Base-by-base conservation (phyloP, 2,329 filamentous ascomycete species). In the Sarocladium strictum region DNA sequence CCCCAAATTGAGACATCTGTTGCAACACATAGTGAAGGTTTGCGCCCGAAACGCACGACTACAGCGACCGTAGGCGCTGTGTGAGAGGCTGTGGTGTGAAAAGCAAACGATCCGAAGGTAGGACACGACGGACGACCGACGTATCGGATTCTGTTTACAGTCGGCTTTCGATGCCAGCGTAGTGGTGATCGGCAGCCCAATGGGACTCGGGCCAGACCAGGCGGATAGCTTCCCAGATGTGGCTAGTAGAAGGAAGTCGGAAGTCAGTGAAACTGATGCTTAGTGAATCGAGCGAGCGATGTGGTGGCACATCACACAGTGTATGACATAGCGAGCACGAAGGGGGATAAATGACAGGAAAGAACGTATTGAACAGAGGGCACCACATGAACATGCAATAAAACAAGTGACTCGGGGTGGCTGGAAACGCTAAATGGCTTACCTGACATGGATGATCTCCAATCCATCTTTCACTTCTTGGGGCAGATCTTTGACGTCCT, bases 151-250 rank as follows among this genome's bases (percentile, higher is more conserved):
- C 11, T n/a, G 29, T 61, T 76, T 78, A 96, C 71, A 97, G 73
- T 61, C 89, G 83, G 69, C 88, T 92, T 72, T 96, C 90, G 57
- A 94, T 76, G 45, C 83, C 80, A 56, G 84, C 79, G 69, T 84
- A 78, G 55, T 73, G 81, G 62, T 84, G 80, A 64, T 90, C 84
- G 57, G 86, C 85, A 19, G 90, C 88, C 88, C 91, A 96, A 62
- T 87, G 82, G 38, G 82, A 85, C 63, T 96, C 90, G 1, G 94
- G 94, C 94, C 94, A 99, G 60, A 99, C 87, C 59, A 87, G 78
- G 56, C 87, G 84, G 67, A 99, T 85, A 24, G 91, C 93, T 72
- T 97, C 93, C 90, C 91, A 97, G 58, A 97, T 93, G 69, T 96
- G 88, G 59, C 89, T 90, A 61, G 61, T 56, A 57, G 27, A 23